Base-by-base conservation (phyloP, 2,329 filamentous ascomycete genomes). In the Cladosporium velox region DNA sequence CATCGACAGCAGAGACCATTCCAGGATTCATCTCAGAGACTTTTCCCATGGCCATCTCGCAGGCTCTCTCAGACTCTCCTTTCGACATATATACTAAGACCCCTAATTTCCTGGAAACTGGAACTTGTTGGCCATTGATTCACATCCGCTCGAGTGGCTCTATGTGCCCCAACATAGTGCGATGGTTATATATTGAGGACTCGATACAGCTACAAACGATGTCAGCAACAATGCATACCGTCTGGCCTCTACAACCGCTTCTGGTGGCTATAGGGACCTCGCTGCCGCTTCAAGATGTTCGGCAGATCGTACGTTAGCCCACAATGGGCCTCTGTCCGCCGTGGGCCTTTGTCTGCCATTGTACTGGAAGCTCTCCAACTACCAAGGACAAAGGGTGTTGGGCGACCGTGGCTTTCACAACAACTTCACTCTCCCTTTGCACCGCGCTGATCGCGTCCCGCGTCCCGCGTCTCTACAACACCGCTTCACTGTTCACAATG, bases 401-500 rank as follows among this genome's bases (percentile, higher is more conserved):
- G 30, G n/a, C 34, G 26, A 28, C 34, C 24, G 28, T 26, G 2
- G 11, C 55, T 58, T 58, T 58, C n/a, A 32, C 52, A 21, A 30
- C 14, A 24, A 38, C 55, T 24, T 41, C 55, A 35, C 28, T 1
- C n/a, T 21, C 41, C n/a, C 3, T 47, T 21, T 12, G 41, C 41
- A 47, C 41, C 15, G 41, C n/a, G 41, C 10, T 47, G 41, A 12
- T 21, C 8, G 41, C 41, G n/a, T 47, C 41, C 41, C 8, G n/a
- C n/a, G n/a, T 12, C n/a, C 41, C 10, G 41, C 41, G 8, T 10
- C n/a, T 21, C n/a, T 47, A 47, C 41, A 15, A 47, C 30, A 34
- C 32, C 26, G 11, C 32, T 58, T 58, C 34, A 58, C 55, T 41
- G 21, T 24, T 41, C 55, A 58, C 55, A 58, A 58, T 41, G 55